Evolutionary conservation across 73 alveolate genomes (phyloP).

Genomic region (Loxodes magnus): DNA sequence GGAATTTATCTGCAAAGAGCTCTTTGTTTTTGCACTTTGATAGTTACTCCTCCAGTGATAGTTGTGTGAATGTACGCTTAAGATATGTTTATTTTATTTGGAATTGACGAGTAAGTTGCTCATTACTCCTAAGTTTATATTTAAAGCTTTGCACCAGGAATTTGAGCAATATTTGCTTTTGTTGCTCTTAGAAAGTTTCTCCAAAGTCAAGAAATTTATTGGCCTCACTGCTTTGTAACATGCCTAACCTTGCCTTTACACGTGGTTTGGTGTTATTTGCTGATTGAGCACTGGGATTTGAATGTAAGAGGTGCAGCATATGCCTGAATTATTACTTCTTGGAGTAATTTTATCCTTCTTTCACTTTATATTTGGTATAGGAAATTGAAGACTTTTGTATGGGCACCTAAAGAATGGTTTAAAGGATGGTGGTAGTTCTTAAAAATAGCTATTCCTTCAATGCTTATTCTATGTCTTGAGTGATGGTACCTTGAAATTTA

Average conservation of each 20-base stretch:
- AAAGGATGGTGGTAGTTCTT: constrained; percentile 1
- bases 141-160: constrained; percentile 13
- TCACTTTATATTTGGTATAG: not conserved
- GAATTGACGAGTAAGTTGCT: constrained; percentile 10
- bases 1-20: constrained; percentile 22
- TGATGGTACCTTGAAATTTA: constrained; percentile 27
- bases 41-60: constrained; percentile 17
- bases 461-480: constrained; percentile 20
- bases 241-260: not conserved
- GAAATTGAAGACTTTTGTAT: not conserved
- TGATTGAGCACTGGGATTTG: not conserved
- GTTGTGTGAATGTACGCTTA: constrained; percentile 3
- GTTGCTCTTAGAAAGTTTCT: constrained; percentile 14
- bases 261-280: constrained; percentile 16
- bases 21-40: not conserved
- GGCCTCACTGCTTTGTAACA: not conserved
- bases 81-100: constrained; percentile 2
- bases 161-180: constrained; percentile 5
- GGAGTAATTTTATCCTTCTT: not conserved
- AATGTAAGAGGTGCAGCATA: constrained; percentile 15
- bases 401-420: constrained; percentile 6
- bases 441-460: constrained; percentile 13
- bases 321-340: constrained; percentile 15
- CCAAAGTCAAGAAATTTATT: constrained; percentile 11
- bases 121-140: constrained; percentile 9